Percentiles rank a stretch among this genome's conserved stretches.
These are phyloP conservation scores for Puccinia triticina DNA, from an alignment of 1,284 basidiomycete species.

Conservation along the genomic window DNA sequence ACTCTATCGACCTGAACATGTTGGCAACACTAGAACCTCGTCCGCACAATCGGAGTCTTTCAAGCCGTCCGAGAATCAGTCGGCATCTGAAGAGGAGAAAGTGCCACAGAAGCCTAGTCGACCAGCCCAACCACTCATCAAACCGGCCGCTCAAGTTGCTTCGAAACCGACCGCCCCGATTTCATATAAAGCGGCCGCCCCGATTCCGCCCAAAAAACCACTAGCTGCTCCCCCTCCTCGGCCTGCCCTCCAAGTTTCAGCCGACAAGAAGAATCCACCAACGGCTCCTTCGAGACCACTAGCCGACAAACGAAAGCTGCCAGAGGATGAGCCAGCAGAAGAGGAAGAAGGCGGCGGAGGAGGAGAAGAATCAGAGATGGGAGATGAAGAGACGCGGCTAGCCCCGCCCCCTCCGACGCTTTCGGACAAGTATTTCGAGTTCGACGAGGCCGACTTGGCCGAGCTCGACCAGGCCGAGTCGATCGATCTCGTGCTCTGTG, in stretches of 20 bases:
- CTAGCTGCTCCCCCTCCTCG: background rate
- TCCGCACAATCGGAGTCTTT: background rate
- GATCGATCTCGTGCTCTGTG: background rate
- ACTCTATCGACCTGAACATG: slow-evolving; percentile 41
- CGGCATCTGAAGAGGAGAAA: background rate
- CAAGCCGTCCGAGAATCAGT: background rate
- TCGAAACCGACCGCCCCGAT: background rate
- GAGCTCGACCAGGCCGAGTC: slow-evolving; percentile 18
- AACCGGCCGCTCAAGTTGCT: background rate
- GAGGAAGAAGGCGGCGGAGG: background rate
- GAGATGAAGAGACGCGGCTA: background rate
- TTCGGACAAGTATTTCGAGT: slow-evolving; percentile 45
- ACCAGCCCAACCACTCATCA: background rate
- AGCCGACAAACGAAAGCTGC: slow-evolving; percentile 18
- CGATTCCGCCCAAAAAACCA: background rate
- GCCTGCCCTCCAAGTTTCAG: background rate
- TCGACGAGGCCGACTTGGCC: slow-evolving; percentile 39
- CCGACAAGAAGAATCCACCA: background rate
- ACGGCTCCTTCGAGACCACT: background rate
- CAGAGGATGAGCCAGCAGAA: background rate
- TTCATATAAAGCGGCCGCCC: background rate
- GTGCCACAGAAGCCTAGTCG: background rate
- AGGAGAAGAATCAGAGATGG: background rate
- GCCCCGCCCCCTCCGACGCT: slow-evolving; percentile 1
- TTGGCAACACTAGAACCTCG: background rate